A percentile compares a stretch with the other conserved stretches of the same genome.
Conservation (phyloP, 805 yeast species). For the Barnettozyma salicaria region DNA sequence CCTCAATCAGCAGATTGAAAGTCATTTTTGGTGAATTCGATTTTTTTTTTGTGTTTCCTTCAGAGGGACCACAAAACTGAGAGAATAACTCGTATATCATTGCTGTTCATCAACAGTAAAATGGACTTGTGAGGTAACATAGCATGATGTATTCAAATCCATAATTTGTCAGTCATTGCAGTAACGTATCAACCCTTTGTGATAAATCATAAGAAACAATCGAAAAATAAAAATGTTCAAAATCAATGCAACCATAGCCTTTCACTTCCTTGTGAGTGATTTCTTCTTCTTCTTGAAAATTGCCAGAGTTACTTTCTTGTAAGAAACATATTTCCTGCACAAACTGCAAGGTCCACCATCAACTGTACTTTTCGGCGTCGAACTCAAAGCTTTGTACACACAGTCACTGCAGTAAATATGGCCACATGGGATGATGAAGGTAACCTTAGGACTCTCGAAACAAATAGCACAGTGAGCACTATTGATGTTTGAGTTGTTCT, state of each 20-base stretch:
- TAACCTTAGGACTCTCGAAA: conserved; percentile 44
- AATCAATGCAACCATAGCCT: too few species aligned
- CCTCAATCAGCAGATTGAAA: too few species aligned
- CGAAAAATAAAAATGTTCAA: too few species aligned
- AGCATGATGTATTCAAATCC: neutral
- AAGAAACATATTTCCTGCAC: conserved; percentile 33
- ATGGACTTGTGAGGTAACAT: too few species aligned
- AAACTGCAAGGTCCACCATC: conserved; percentile 37
- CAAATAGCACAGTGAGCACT: conserved; percentile 45
- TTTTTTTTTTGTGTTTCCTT: too few species aligned
- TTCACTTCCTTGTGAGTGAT: conserved; percentile 3
- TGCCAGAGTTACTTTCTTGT: conserved; percentile 27
- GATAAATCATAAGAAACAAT: too few species aligned
- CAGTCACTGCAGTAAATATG: conserved; percentile 52
- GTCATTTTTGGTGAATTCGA: neutral
- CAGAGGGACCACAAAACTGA: too few species aligned
- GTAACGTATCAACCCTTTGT: too few species aligned
- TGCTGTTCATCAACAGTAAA: too few species aligned
- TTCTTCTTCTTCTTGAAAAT: conserved; percentile 30
- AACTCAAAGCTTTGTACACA: conserved; percentile 39
- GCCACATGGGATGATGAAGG: conserved; percentile 50
- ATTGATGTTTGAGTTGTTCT: conserved; percentile 13
- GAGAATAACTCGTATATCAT: too few species aligned
- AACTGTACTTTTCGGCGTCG: conserved; percentile 28
- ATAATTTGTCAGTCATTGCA: too few species aligned